Percentiles rank a stretch among this genome's conserved stretches.
Evolutionary conservation across 768 basidiomycete genomes (phyloP).

Genomic region (Coprinopsis sp.): DNA sequence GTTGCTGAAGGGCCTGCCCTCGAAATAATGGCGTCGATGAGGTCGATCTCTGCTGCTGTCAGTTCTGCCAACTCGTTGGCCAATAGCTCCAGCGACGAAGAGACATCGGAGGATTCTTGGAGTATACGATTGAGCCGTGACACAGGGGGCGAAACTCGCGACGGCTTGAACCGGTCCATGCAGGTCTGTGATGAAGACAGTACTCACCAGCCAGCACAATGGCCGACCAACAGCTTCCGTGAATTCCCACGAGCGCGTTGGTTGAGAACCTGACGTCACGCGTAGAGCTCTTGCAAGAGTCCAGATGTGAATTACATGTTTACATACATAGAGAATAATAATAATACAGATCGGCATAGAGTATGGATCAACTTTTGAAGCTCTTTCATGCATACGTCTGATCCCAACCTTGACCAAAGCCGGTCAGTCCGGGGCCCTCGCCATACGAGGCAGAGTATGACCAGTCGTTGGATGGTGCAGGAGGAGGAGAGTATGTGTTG

Average conservation of each 20-base stretch:
- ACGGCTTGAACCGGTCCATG: constrained; percentile 36
- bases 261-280: too few species aligned
- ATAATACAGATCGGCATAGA: too few species aligned
- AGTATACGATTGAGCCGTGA: neutral
- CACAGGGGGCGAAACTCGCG: constrained; percentile 42
- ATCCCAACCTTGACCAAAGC: too few species aligned
- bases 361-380: too few species aligned
- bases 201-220: neutral
- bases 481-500: constrained; percentile 15
- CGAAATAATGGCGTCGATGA: constrained; percentile 70
- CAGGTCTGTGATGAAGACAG: neutral
- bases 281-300: too few species aligned
- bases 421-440: too few species aligned
- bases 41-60: constrained; percentile 53
- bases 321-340: too few species aligned
- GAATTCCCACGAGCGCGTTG: too few species aligned
- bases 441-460: too few species aligned
- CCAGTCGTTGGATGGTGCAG: too few species aligned
- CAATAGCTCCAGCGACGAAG: constrained; percentile 3
- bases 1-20: constrained; percentile 66
- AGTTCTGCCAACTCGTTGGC: constrained; percentile 50
- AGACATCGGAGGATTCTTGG: constrained; percentile 4
- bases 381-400: too few species aligned
- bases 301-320: too few species aligned
- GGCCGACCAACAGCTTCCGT: neutral